Percentiles rank a stretch among this genome's conserved stretches.
These are phyloP conservation scores for Vachellia pachyceras DNA, from an alignment of 306 rosid genomes.

Conservation along the genomic window DNA sequence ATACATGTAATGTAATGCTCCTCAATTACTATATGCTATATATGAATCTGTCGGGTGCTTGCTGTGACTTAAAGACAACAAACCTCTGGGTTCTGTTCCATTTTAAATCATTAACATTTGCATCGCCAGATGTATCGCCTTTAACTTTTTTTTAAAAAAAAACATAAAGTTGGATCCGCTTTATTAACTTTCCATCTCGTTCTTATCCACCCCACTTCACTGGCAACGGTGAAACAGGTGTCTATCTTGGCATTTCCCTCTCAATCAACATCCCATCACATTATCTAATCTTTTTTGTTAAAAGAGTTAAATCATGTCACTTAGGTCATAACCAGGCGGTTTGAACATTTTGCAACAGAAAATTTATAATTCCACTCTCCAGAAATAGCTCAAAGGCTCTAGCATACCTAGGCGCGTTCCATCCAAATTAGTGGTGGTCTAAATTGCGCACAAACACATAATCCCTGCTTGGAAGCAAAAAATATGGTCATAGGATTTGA, in stretches of 20 bases:
- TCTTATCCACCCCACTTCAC: neutral
- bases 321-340: neutral
- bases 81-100: neutral
- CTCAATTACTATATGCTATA: neutral
- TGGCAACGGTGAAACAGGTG: neutral
- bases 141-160: neutral
- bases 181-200: neutral
- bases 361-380: neutral
- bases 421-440: neutral
- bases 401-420: neutral
- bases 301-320: neutral
- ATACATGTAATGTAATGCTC: neutral
- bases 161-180: neutral
- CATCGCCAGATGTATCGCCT: neutral
- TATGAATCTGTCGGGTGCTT: slow-evolving; percentile 11
- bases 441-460: neutral
- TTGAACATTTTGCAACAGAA: neutral
- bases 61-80: neutral
- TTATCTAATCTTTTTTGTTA: neutral
- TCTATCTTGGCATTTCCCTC: neutral
- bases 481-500: neutral
- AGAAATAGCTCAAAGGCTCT: neutral
- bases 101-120: neutral
- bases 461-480: neutral
- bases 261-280: neutral